A percentile compares a stretch with the other conserved stretches of the same genome.
These are phyloP conservation scores for Yarrowia phangngaensis DNA, from an alignment of 805 yeast species.

Conservation along the genomic window DNA sequence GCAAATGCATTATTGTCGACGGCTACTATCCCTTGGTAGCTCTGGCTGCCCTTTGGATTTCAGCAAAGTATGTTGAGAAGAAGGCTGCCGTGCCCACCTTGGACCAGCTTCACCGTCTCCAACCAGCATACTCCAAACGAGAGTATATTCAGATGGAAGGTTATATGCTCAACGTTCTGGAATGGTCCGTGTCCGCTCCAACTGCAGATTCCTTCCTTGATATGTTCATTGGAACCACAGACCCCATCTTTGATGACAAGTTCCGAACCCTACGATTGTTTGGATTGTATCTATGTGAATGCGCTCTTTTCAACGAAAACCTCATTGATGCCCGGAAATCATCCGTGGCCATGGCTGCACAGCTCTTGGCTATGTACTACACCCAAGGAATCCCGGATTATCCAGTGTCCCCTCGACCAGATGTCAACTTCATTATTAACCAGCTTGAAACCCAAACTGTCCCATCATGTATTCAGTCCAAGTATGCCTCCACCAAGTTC, in stretches of 20 bases:
- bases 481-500: slow-evolving; percentile 22
- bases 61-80: slow-evolving; percentile 74
- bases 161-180: slow-evolving; percentile 65
- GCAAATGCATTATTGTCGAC: slow-evolving; percentile 74
- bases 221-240: slow-evolving; percentile 29
- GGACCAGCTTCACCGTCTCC: slow-evolving; percentile 48
- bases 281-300: slow-evolving; percentile 20
- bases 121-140: slow-evolving; percentile 50
- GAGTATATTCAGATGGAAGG: slow-evolving; percentile 73
- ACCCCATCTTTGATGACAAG: slow-evolving; percentile 21
- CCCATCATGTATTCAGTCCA: slow-evolving; percentile 20
- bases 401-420: slow-evolving; percentile 23
- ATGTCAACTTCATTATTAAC: slow-evolving; percentile 25
- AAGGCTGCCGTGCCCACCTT: slow-evolving; percentile 76
- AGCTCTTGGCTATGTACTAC: slow-evolving; percentile 26
- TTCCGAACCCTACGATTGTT: slow-evolving; percentile 12
- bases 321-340: slow-evolving; percentile 17
- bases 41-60: slow-evolving; percentile 88
- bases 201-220: slow-evolving; percentile 47
- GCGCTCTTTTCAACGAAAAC: slow-evolving; percentile 21
- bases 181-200: slow-evolving; percentile 70
- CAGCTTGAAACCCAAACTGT: slow-evolving; percentile 21
- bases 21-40: slow-evolving; percentile 89
- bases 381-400: slow-evolving; percentile 16
- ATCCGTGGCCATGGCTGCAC: slow-evolving; percentile 25